Conservation (phyloP, 176 grass and related monocot species). For the Hyparrhenia diplandra region DNA sequence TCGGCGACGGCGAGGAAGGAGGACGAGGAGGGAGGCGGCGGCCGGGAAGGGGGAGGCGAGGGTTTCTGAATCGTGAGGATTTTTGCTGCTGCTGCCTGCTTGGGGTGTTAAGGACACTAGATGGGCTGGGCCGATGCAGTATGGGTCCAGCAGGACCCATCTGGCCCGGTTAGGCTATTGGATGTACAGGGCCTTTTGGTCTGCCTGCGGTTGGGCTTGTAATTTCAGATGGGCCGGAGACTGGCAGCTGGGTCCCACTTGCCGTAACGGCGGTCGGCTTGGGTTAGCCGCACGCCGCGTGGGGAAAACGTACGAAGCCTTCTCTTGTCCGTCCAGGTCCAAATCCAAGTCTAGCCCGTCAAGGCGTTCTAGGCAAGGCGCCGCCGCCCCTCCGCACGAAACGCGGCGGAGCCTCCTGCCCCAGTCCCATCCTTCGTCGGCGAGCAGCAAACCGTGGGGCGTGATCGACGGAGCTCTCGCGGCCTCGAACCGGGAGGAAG, state of each 20-base stretch:
- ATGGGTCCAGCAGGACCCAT: not conserved
- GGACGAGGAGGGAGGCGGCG: not conserved
- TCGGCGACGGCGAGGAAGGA: not conserved
- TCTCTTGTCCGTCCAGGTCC: not conserved
- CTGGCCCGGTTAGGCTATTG: not conserved
- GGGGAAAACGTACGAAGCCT: not conserved
- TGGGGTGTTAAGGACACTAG: not conserved
- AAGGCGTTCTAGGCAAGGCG: too few species aligned
- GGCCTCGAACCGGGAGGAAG: not conserved
- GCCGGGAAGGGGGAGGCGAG: constrained; percentile 1
- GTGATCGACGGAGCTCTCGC: not conserved
- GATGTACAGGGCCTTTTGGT: not conserved
- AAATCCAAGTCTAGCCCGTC: not conserved
- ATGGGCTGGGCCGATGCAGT: not conserved
- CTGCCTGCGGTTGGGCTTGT: not conserved
- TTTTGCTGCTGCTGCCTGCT: not conserved
- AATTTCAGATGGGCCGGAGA: not conserved
- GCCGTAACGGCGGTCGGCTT: not conserved
- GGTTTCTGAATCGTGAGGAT: not conserved
- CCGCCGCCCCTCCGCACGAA: not conserved
- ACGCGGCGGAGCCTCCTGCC: not conserved
- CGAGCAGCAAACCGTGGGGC: not conserved
- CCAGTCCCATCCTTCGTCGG: not conserved
- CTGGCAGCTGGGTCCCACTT: not conserved
- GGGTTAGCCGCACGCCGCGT: not conserved